Percentiles rank a stretch among this genome's conserved stretches.
Evolutionary conservation across 2,329 filamentous ascomycete genomes (phyloP).

Genomic region (Kalaharituber pfeilii): DNA sequence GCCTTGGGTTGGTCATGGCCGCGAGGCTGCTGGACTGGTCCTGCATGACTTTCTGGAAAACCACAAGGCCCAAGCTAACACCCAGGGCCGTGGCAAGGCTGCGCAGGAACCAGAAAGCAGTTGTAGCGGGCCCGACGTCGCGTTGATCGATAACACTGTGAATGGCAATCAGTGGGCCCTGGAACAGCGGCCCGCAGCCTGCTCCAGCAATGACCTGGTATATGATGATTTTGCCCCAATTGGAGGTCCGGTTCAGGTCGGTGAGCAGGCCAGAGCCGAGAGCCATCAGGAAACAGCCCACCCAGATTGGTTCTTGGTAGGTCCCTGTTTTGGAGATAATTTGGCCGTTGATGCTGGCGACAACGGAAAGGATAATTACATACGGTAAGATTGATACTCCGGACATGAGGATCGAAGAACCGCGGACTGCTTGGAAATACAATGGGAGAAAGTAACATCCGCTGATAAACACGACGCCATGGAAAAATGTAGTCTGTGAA

Average conservation of each 20-base stretch:
- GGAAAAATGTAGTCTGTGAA: constrained; percentile 26
- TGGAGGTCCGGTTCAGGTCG: constrained; percentile 39
- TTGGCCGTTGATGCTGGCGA: constrained; percentile 30
- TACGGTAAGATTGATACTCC: constrained; percentile 46
- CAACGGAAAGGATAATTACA: constrained; percentile 33
- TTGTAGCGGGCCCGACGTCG: constrained; percentile 46
- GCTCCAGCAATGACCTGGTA: constrained; percentile 20
- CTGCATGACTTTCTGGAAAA: constrained; percentile 61
- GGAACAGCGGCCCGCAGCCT: constrained; percentile 21
- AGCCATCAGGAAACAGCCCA: constrained; percentile 41
- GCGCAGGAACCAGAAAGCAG: constrained; percentile 43
- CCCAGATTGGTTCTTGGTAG: constrained; percentile 40
- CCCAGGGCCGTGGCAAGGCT: constrained; percentile 39
- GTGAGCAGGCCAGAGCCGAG: constrained; percentile 49
- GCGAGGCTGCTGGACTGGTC: constrained; percentile 34
- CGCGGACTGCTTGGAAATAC: constrained; percentile 52
- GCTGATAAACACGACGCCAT: constrained; percentile 44
- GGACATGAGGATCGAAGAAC: constrained; percentile 43
- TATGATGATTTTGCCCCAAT: constrained; percentile 40
- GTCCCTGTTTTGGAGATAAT: constrained; percentile 46
- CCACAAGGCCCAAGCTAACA: constrained; percentile 45
- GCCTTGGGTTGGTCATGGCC: constrained; percentile 22
- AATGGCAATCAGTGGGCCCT: constrained; percentile 27
- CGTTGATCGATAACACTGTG: constrained; percentile 42
- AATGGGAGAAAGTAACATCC: constrained; percentile 55